These are phyloP conservation scores for Saccharomycopsis javanensis DNA, from an alignment of 805 yeast species.

Conservation along the genomic window DNA sequence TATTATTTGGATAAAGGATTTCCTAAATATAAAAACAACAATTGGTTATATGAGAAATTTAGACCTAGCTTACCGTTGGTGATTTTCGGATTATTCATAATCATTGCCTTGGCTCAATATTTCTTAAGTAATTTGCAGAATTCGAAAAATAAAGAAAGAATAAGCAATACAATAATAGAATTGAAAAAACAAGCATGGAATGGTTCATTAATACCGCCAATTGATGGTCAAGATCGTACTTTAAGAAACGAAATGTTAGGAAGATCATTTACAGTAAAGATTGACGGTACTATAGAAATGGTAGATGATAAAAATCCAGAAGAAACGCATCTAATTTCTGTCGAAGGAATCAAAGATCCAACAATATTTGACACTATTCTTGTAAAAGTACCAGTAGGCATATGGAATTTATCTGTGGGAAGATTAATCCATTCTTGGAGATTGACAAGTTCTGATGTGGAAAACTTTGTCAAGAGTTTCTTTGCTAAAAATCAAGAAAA, in stretches of 20 bases:
- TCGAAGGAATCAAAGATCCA: constrained; percentile 40
- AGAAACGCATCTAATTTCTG: constrained; percentile 33
- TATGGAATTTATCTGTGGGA: constrained; percentile 41
- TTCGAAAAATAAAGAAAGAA: constrained; percentile 46
- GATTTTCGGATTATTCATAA: constrained; percentile 37
- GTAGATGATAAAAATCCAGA: constrained; percentile 36
- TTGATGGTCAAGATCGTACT: constrained; percentile 37
- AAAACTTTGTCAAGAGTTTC: neutral
- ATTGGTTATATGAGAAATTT: constrained; percentile 54
- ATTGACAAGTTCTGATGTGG: neutral
- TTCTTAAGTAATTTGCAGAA: constrained; percentile 44
- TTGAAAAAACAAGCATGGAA: constrained; percentile 50
- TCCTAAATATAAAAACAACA: constrained; percentile 65
- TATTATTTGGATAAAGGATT: constrained; percentile 76
- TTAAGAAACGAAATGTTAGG: constrained; percentile 35
- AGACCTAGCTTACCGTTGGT: constrained; percentile 56
- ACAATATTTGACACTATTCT: constrained; percentile 40
- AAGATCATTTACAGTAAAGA: constrained; percentile 44
- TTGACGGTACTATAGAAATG: constrained; percentile 41
- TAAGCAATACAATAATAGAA: constrained; percentile 41
- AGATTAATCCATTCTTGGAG: constrained; percentile 21
- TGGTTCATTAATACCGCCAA: constrained; percentile 33
- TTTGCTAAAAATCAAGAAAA: neutral
- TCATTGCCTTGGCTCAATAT: constrained; percentile 51
- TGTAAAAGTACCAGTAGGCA: constrained; percentile 31